Percentiles rank a stretch among this genome's conserved stretches.
Evolutionary conservation across 1,139 yeast genomes (phyloP).

Genomic region (Pichia sorboxylosa): DNA sequence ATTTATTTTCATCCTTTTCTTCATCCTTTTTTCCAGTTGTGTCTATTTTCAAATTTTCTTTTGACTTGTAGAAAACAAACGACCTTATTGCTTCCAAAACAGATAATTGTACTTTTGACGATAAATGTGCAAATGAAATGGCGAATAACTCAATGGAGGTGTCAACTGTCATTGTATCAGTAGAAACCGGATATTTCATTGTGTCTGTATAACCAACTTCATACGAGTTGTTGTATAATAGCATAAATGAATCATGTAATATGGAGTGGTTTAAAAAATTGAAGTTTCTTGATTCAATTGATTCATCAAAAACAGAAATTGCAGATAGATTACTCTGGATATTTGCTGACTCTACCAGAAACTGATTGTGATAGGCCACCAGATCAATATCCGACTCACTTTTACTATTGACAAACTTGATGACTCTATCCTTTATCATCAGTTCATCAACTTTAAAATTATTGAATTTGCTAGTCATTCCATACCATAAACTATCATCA

Average conservation of each 20-base stretch:
- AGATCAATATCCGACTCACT: slow-evolving; percentile 14
- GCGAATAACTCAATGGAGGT: slow-evolving; percentile 68
- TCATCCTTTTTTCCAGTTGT: slow-evolving; percentile 3
- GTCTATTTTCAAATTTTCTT: slow-evolving; percentile 17
- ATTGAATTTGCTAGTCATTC: slow-evolving; percentile 33
- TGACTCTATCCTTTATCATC: slow-evolving; percentile 18
- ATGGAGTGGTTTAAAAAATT: slow-evolving; percentile 29
- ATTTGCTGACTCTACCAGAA: slow-evolving; percentile 19
- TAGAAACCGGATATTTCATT: slow-evolving; percentile 21
- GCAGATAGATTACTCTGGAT: slow-evolving; percentile 23
- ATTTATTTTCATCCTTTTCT: slow-evolving; percentile 7
- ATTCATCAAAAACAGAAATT: slow-evolving; percentile 25
- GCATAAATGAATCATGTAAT: slow-evolving; percentile 28
- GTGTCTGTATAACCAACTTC: slow-evolving; percentile 19
- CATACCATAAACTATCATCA: slow-evolving; percentile 32
- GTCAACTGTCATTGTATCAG: slow-evolving; percentile 52
- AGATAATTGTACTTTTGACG: slow-evolving; percentile 77
- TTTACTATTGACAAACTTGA: slow-evolving; percentile 1
- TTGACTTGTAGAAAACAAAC: slow-evolving; percentile 30
- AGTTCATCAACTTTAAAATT: slow-evolving; percentile 26
- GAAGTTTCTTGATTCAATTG: slow-evolving; percentile 24
- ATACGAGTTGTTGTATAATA: slow-evolving; percentile 17
- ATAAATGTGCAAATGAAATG: slow-evolving; percentile 56
- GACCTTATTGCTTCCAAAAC: slow-evolving; percentile 68
- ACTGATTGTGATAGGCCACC: slow-evolving; percentile 7